Evolutionary conservation across 2,329 filamentous ascomycete species (phyloP).

Genomic region (Ascochyta clinopodiicola): DNA sequence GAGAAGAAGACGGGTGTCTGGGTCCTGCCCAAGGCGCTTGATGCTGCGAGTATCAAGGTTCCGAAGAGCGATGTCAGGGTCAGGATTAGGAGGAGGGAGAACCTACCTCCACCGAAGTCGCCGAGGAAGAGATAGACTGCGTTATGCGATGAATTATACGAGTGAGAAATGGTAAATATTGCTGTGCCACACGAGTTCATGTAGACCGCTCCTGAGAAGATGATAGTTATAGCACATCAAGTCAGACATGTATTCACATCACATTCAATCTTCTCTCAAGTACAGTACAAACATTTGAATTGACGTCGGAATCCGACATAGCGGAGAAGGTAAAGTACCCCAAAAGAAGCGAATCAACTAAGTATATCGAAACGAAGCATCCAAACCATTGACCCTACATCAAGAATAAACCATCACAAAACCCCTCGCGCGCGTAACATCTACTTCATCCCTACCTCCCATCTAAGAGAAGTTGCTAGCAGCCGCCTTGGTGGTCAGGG

Average conservation of each 20-base stretch:
- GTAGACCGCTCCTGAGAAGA: neutral
- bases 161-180: neutral
- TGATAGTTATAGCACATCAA: no score
- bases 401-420: constrained; percentile 13
- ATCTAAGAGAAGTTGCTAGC: constrained; percentile 41
- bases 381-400: constrained; percentile 8
- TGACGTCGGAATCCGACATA: constrained; percentile 1
- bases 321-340: constrained; percentile 6
- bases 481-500: constrained; percentile 34
- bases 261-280: neutral
- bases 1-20: constrained; percentile 48
- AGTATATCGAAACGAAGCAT: constrained; percentile 5
- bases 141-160: neutral
- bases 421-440: neutral
- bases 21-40: constrained; percentile 58
- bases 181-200: neutral
- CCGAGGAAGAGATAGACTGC: constrained; percentile 11
- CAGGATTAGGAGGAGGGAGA: constrained; percentile 55
- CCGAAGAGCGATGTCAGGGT: constrained; percentile 62
- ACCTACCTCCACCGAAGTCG: constrained; percentile 7
- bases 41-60: constrained; percentile 57
- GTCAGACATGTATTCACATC: no score
- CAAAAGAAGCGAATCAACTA: constrained; percentile 12
- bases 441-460: neutral
- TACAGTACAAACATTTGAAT: constrained; percentile 1